These are phyloP conservation scores for Prunus yedoensis DNA, from an alignment of 331 rosid species.

Conservation along the genomic window DNA sequence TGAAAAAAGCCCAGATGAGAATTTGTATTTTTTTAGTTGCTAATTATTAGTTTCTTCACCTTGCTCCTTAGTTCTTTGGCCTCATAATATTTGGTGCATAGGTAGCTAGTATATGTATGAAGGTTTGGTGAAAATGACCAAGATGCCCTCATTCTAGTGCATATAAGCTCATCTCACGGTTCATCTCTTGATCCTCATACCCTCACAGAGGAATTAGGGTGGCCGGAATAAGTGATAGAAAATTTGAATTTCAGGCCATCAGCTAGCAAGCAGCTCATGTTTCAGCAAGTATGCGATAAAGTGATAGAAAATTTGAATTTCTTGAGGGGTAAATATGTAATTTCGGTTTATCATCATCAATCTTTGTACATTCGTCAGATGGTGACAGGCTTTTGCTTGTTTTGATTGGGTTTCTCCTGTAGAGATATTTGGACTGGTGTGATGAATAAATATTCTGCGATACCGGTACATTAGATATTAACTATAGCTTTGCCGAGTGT, in stretches of 20 bases:
- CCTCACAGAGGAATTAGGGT: neutral
- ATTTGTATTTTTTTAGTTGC: neutral
- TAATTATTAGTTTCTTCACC: neutral
- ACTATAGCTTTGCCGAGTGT: neutral
- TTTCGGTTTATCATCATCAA: neutral
- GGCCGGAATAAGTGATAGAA: neutral
- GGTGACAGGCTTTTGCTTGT: neutral
- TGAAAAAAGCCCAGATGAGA: neutral
- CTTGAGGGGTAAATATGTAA: constrained; percentile 7
- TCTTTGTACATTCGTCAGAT: neutral
- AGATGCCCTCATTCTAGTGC: neutral
- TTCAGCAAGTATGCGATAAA: neutral
- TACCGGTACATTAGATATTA: neutral
- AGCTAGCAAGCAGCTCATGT: neutral
- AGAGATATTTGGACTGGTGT: constrained; percentile 4
- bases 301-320: constrained; percentile 1
- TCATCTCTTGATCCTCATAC: neutral
- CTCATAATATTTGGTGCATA: neutral
- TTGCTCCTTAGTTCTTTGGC: neutral
- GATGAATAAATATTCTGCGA: neutral
- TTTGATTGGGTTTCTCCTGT: neutral
- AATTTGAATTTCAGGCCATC: neutral
- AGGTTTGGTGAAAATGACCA: neutral
- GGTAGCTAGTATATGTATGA: neutral
- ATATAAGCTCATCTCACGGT: neutral